Conservation (phyloP, 306 rosid species). For the Quercus variabilis region DNA sequence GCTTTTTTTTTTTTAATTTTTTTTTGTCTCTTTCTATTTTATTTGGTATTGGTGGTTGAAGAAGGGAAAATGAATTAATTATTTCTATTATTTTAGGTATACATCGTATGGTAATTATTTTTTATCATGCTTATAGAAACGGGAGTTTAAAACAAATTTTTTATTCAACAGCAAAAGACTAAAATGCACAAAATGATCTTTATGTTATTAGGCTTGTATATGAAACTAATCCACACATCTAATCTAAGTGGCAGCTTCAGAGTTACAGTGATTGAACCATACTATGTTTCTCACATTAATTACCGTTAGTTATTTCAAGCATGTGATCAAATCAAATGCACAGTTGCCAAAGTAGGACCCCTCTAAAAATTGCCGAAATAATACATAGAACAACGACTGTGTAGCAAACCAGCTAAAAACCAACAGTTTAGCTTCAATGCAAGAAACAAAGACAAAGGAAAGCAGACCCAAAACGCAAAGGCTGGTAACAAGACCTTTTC, state of each 20-base stretch:
- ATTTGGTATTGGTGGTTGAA: too few relatives aligned
- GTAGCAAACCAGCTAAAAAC: conserved; percentile 23
- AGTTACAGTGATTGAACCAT: not conserved
- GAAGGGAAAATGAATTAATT: not conserved
- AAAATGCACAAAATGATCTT: too few relatives aligned
- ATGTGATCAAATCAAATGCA: conserved; percentile 28
- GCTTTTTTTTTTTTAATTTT: not conserved
- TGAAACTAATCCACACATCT: not conserved
- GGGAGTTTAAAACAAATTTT: too few relatives aligned
- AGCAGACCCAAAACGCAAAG: conserved; percentile 19
- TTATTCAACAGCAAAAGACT: too few relatives aligned
- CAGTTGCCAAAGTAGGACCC: conserved; percentile 39
- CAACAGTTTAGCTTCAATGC: conserved; percentile 38
- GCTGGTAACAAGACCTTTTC: conserved; percentile 25
- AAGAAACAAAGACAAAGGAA: conserved; percentile 49
- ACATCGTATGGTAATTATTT: too few relatives aligned
- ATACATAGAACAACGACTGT: conserved; percentile 13
- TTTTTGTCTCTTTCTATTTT: not conserved
- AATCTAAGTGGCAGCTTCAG: not conserved
- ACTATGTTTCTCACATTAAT: conserved; percentile 5
- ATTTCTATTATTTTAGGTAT: too few relatives aligned
- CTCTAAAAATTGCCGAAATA: conserved; percentile 15
- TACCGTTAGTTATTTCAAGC: not conserved
- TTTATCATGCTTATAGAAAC: too few relatives aligned
- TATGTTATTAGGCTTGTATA: not conserved